Conservation (phyloP, 2,329 filamentous ascomycete species). For the Fusarium agapanthi region DNA sequence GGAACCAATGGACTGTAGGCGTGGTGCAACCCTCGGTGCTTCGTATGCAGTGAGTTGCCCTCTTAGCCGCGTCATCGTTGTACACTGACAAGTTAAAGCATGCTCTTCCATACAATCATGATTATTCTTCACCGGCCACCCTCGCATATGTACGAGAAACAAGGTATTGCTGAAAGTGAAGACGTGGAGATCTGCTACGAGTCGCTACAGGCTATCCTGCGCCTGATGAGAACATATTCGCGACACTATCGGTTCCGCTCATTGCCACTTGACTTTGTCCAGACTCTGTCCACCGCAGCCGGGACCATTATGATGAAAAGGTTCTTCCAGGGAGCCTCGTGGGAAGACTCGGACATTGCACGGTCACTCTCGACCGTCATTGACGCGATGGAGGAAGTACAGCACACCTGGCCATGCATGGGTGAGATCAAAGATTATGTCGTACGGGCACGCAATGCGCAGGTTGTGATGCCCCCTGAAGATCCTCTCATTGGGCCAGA, state of each 20-base stretch:
- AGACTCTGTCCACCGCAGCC: conserved; percentile 58
- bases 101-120: conserved; percentile 61
- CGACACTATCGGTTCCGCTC: conserved; percentile 55
- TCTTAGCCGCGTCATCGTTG: neutral
- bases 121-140: conserved; percentile 61
- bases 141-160: conserved; percentile 52
- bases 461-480: conserved; percentile 45
- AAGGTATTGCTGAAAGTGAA: conserved; percentile 51
- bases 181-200: conserved; percentile 61
- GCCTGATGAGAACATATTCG: conserved; percentile 55
- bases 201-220: conserved; percentile 56
- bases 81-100: conserved; percentile 41
- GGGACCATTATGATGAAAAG: conserved; percentile 58
- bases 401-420: conserved; percentile 59
- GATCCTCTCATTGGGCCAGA: conserved; percentile 46
- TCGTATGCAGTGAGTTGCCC: conserved; percentile 53
- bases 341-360: conserved; percentile 57
- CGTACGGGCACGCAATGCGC: conserved; percentile 43
- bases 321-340: conserved; percentile 51
- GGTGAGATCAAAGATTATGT: conserved; percentile 52
- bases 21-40: conserved; percentile 57
- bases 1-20: conserved; percentile 61
- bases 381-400: conserved; percentile 61
- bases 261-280: conserved; percentile 58
- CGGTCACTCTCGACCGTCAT: conserved; percentile 58